Conservation (phyloP, 495 filamentous ascomycete genomes). For the Podospora conica region DNA sequence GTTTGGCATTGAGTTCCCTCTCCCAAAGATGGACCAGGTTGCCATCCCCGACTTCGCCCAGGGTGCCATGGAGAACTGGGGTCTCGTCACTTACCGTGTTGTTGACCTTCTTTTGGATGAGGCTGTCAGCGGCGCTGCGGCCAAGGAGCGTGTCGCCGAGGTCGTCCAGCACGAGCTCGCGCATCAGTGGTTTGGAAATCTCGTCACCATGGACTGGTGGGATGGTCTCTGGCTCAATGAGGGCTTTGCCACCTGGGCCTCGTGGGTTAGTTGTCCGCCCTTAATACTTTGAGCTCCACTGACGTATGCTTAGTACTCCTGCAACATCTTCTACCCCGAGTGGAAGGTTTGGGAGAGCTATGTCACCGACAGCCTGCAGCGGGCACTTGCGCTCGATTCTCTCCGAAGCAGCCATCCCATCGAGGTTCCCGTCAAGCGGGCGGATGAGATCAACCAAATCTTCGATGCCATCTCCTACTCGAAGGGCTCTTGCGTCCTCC, state of each 20-base stretch:
- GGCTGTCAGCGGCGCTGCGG: constrained; percentile 82
- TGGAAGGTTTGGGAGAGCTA: constrained; percentile 99
- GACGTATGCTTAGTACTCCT: constrained; percentile 54
- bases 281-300: constrained; percentile 7
- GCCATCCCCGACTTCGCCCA: constrained; percentile 90
- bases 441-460: constrained; percentile 96
- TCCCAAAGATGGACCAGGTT: constrained; percentile 95
- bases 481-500: constrained; percentile 90
- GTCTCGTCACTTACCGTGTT: constrained; percentile 87
- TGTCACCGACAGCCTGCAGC: constrained; percentile 84
- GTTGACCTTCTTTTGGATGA: constrained; percentile 91
- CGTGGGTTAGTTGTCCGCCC: constrained; percentile 15
- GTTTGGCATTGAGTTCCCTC: constrained; percentile 64
- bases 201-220: constrained; percentile 99
- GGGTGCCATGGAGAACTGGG: constrained; percentile 99
- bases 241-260: constrained; percentile 90
- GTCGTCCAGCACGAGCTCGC: constrained; percentile 95
- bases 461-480: constrained; percentile 98
- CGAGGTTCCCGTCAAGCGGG: constrained; percentile 91
- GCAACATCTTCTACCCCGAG: constrained; percentile 86
- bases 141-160: constrained; percentile 88
- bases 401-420: constrained; percentile 93
- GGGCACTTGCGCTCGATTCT: constrained; percentile 81
- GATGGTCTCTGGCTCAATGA: constrained; percentile 98
- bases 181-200: constrained; percentile 98